Evolutionary conservation across 2,329 filamentous ascomycete genomes (phyloP).

Genomic region (Trichoderma sp.): DNA sequence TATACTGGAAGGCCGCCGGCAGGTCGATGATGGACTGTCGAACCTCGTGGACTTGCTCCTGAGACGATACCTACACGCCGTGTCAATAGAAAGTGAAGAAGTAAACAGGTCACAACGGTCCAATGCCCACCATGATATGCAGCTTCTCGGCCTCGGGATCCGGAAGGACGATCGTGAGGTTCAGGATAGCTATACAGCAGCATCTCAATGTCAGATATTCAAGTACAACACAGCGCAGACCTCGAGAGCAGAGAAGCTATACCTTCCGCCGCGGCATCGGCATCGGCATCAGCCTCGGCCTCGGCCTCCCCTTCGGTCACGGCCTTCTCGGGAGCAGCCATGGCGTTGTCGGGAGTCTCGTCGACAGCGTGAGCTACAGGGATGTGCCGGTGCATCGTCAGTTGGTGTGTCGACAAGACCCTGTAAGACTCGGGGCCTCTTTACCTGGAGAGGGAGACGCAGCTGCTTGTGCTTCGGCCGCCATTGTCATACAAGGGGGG

Average conservation of each 20-base stretch:
- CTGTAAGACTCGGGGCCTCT: constrained; percentile 12
- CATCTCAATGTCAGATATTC: not conserved
- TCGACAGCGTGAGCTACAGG: constrained; percentile 33
- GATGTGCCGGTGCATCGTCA: constrained; percentile 16
- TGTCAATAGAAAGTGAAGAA: constrained; percentile 13
- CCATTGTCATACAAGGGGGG: constrained; percentile 37
- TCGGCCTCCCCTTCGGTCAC: constrained; percentile 35
- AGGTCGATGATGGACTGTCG: constrained; percentile 95
- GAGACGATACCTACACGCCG: constrained; percentile 70
- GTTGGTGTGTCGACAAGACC: constrained; percentile 12
- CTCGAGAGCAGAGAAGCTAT: constrained; percentile 20
- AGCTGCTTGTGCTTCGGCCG: constrained; percentile 38
- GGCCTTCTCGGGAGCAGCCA: constrained; percentile 32
- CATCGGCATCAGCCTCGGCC: constrained; percentile 37
- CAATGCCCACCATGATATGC: constrained; percentile 73
- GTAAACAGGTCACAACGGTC: not conserved
- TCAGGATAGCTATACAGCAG: constrained; percentile 51
- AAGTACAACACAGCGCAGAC: not conserved
- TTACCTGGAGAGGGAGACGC: constrained; percentile 34
- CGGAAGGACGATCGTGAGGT: constrained; percentile 77
- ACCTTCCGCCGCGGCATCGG: constrained; percentile 44
- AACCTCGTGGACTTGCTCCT: constrained; percentile 97
- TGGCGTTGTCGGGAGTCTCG: constrained; percentile 35
- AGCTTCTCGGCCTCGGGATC: constrained; percentile 73
- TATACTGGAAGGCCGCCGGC: constrained; percentile 92